A percentile compares a stretch with the other conserved stretches of the same genome.
These are phyloP conservation scores for Cyclotella baltica DNA, from an alignment of 108 stramenopile genomes.

Conservation along the genomic window DNA sequence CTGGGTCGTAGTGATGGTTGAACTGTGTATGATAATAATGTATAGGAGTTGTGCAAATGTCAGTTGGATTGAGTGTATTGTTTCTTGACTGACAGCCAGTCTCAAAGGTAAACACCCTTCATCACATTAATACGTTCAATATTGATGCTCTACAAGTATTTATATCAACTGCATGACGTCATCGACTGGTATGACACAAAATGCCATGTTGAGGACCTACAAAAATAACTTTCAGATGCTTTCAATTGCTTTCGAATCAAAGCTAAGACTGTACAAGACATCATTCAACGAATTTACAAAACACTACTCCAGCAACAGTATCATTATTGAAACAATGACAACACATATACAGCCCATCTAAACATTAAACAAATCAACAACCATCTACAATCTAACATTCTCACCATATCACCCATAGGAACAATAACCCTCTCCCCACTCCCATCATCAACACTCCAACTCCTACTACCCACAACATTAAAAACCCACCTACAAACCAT, in stretches of 20 bases:
- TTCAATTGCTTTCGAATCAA: too few species aligned
- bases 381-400: background rate
- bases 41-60: background rate
- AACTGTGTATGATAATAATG: slow-evolving; percentile 21
- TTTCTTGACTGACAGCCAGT: too few species aligned
- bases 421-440: slow-evolving; percentile 52
- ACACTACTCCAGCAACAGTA: background rate
- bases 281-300: background rate
- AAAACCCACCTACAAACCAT: slow-evolving; percentile 41
- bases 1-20: slow-evolving; percentile 58
- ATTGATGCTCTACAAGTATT: too few species aligned
- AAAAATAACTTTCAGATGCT: too few species aligned
- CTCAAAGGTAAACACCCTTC: too few species aligned
- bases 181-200: too few species aligned
- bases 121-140: too few species aligned
- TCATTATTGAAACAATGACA: background rate
- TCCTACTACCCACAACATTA: slow-evolving; percentile 44
- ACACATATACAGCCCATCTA: too few species aligned
- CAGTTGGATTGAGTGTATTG: too few species aligned
- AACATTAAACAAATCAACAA: background rate
- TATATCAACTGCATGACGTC: too few species aligned
- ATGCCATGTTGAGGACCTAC: too few species aligned
- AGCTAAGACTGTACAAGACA: background rate
- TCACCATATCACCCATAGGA: slow-evolving; percentile 67
- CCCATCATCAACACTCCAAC: slow-evolving; percentile 16